Evolutionary conservation across 257 asterid genomes (phyloP), one percentile per base, ranked within the genome.

Genomic region (Nicotiana paniculata): DNA sequence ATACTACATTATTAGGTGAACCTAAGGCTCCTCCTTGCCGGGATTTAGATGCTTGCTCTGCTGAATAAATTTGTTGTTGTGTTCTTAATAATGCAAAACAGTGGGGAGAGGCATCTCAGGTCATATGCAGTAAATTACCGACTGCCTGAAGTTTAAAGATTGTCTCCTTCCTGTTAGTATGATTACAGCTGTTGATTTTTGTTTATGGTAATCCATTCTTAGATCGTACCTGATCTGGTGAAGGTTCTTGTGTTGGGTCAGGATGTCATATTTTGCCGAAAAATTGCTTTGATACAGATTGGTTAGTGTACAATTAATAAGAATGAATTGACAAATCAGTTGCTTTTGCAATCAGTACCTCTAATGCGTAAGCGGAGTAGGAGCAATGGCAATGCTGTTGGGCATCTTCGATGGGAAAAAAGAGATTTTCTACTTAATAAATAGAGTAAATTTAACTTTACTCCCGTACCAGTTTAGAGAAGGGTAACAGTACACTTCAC

Each of bases 11-110:
- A 88, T 84, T 94, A 84, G 86, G 95, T 33, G 98, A 93, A 89
- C 98, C 99, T 3, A 90, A 90, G 94, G 85, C 98, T 77, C 97
- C 99, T 79, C 95, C 97, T 46, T 93, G 97, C 70, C 90, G 99
- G 81, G 98, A 96, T 89, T 97, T 96, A 54, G 98, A 94, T 87
- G 97, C 98, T 64, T 95, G 63, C 26, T 58, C 63, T 28, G 98
- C 93, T 91, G 86, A 94, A 77, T 83, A 67, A 55, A 58, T 77
- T 37, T 72, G 9, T 77, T 82, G 65, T 80, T 58, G 82, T 85
- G 70, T 65, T 80, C 81, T 43, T 85, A 91, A 92, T 93, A 91
- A 88, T 86, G 85, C 59, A 85, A 87, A 85, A 82, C 83, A 82
- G 80, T 83, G 78, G 55, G 88, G 79, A 86, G 69, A 59, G n/a